These are phyloP conservation scores for Aspergillus neotritici DNA, from an alignment of 2,329 filamentous ascomycete species.

Conservation along the genomic window DNA sequence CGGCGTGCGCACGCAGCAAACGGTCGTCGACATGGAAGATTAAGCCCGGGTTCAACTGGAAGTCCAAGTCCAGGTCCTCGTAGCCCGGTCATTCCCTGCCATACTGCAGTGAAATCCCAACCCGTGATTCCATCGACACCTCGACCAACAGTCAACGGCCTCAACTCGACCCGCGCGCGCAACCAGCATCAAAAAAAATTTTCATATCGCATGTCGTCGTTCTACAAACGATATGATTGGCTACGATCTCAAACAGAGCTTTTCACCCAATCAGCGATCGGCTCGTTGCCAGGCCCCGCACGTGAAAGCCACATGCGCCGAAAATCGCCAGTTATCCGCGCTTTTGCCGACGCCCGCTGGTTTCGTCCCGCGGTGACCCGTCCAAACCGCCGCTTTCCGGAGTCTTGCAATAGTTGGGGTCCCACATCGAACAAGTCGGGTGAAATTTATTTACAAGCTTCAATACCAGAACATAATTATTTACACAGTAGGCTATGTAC, in stretches of 20 bases:
- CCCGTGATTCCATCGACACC: too few relatives aligned
- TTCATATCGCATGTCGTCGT: constrained; percentile 11
- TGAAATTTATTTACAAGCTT: constrained; percentile 28
- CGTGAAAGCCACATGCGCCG: constrained; percentile 23
- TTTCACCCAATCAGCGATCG: constrained; percentile 16
- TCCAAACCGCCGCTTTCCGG: constrained; percentile 27
- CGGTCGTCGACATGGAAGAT: constrained; percentile 40
- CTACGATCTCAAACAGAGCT: constrained; percentile 4
- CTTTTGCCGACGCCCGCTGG: constrained; percentile 12
- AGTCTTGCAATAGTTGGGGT: constrained; percentile 9
- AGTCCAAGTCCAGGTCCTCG: too few relatives aligned
- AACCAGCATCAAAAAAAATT: not conserved
- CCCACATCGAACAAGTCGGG: constrained; percentile 11
- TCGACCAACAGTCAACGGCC: not conserved
- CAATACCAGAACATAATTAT: constrained; percentile 5
- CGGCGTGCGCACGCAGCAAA: constrained; percentile 40
- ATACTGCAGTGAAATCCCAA: too few relatives aligned
- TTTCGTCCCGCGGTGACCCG: constrained; percentile 25
- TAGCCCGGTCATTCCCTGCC: too few relatives aligned
- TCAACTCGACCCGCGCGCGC: not conserved
- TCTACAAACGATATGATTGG: constrained; percentile 13
- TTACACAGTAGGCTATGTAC: too few relatives aligned
- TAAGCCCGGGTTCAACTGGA: constrained; percentile 11
- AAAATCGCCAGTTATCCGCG: constrained; percentile 21
- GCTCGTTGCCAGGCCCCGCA: constrained; percentile 8